Percentiles rank a stretch among this genome's conserved stretches.
These are phyloP conservation scores for Kazachstania sp. DNA, from an alignment of 1,139 yeast species.

Conservation along the genomic window DNA sequence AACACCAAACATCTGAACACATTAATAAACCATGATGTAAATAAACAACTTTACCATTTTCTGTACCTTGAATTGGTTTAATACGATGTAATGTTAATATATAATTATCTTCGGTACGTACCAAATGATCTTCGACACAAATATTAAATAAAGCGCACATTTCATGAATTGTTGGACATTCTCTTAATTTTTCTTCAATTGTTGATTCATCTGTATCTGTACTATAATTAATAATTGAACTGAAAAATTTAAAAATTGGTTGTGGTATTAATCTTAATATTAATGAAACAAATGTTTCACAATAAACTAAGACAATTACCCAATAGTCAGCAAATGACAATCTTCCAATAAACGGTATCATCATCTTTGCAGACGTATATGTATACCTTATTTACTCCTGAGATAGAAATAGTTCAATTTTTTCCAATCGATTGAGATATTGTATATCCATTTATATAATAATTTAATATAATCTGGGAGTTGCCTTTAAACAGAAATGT, in stretches of 20 bases:
- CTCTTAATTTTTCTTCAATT: conserved; percentile 31
- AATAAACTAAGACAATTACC: conserved; percentile 28
- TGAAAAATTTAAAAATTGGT: conserved; percentile 16
- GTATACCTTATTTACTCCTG: no score
- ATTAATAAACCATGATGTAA: conserved; percentile 87
- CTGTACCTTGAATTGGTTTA: conserved; percentile 32
- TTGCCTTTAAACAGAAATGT: no score
- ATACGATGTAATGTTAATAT: conserved; percentile 48
- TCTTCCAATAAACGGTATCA: conserved; percentile 27
- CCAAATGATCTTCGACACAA: conserved; percentile 55
- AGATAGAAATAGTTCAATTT: no score
- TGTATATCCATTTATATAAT: no score
- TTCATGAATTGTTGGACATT: conserved; percentile 50
- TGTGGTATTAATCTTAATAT: conserved; percentile 28
- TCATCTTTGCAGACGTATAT: not conserved
- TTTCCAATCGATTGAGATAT: no score
- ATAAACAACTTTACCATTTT: conserved; percentile 48
- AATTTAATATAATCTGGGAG: no score
- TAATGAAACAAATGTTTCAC: conserved; percentile 30
- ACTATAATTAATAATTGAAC: conserved; percentile 19
- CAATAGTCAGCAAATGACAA: conserved; percentile 32
- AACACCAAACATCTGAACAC: conserved; percentile 87
- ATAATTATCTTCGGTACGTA: conserved; percentile 45
- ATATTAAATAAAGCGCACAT: conserved; percentile 59
- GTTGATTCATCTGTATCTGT: conserved; percentile 16